phyloP scores from a whole-genome alignment of 2,329 filamentous ascomycete species.

The Raffaelea ambrosiae region DNA sequence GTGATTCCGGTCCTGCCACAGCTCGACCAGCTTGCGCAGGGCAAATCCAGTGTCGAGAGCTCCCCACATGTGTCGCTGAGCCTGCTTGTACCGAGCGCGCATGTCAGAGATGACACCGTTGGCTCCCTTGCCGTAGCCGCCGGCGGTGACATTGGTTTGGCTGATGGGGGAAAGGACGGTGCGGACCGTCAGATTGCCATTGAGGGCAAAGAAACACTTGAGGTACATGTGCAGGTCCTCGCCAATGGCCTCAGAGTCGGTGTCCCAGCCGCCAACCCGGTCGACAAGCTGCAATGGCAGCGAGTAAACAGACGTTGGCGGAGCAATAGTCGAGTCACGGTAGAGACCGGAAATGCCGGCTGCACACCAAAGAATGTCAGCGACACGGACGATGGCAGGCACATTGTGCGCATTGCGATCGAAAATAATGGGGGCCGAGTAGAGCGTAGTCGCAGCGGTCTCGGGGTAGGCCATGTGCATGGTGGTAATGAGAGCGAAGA shows the following conservation, averaged over 20 bases:
- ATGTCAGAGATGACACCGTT: slow-evolving; percentile 49
- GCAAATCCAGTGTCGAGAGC: slow-evolving; percentile 61
- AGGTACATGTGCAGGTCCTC: slow-evolving; percentile 73
- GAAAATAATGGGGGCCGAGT: slow-evolving; percentile 64
- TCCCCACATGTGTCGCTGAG: slow-evolving; percentile 69
- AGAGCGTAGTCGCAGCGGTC: slow-evolving; percentile 54
- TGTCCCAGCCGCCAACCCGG: slow-evolving; percentile 64
- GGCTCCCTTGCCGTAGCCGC: slow-evolving; percentile 42
- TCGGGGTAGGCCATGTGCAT: slow-evolving; percentile 54
- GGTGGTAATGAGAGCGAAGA: slow-evolving; percentile 55
- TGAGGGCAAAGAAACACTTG: slow-evolving; percentile 68
- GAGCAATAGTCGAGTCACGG: slow-evolving; percentile 52
- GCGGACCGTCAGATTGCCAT: slow-evolving; percentile 56
- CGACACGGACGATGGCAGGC: slow-evolving; percentile 59
- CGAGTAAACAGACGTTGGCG: slow-evolving; percentile 68
- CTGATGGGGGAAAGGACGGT: slow-evolving; percentile 62
- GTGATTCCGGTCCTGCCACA: slow-evolving; percentile 49
- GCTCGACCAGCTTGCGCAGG: slow-evolving; percentile 46
- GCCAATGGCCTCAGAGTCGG: slow-evolving; percentile 61
- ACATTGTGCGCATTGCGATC: slow-evolving; percentile 64
- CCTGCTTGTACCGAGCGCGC: slow-evolving; percentile 61
- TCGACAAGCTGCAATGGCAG: slow-evolving; percentile 58
- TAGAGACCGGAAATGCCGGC: slow-evolving; percentile 64
- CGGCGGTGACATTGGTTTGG: slow-evolving; percentile 62
- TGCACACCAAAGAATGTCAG: slow-evolving; percentile 64